Conservation (phyloP, 257 asterid species). For the Solanum verrucosum region DNA sequence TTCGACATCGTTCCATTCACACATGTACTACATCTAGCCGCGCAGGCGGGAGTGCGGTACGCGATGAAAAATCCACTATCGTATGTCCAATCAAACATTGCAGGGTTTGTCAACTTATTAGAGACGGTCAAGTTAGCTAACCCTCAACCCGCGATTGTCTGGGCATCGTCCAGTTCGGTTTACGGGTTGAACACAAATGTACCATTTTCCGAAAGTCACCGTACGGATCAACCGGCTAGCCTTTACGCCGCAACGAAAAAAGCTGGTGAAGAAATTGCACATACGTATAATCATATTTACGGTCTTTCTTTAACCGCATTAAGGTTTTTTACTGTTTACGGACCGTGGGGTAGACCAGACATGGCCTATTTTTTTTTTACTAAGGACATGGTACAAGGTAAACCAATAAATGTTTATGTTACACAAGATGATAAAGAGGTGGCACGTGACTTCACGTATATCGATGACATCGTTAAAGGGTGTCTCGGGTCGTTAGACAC, state of each 20-base stretch:
- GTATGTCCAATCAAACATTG: constrained; percentile 56
- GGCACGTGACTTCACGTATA: constrained; percentile 28
- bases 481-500: constrained; percentile 42
- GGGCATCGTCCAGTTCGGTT: constrained; percentile 92
- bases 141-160: constrained; percentile 87
- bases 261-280: constrained; percentile 14
- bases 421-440: constrained; percentile 3
- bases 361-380: constrained; percentile 17
- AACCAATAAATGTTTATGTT: not conserved
- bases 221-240: constrained; percentile 82
- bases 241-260: constrained; percentile 84
- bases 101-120: constrained; percentile 65
- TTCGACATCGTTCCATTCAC: constrained; percentile 81
- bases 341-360: constrained; percentile 17
- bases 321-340: constrained; percentile 12
- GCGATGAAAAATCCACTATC: constrained; percentile 92
- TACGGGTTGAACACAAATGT: constrained; percentile 66
- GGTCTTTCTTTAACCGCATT: constrained; percentile 11
- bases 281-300: constrained; percentile 10
- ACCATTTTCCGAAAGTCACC: constrained; percentile 63
- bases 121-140: constrained; percentile 64
- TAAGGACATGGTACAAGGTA: constrained; percentile 7
- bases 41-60: constrained; percentile 91
- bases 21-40: constrained; percentile 76
- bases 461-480: constrained; percentile 26